Evolutionary conservation across 1,284 basidiomycete species (phyloP), one percentile per base, ranked within the genome.

Genomic region (Ganoderma lucidum): DNA sequence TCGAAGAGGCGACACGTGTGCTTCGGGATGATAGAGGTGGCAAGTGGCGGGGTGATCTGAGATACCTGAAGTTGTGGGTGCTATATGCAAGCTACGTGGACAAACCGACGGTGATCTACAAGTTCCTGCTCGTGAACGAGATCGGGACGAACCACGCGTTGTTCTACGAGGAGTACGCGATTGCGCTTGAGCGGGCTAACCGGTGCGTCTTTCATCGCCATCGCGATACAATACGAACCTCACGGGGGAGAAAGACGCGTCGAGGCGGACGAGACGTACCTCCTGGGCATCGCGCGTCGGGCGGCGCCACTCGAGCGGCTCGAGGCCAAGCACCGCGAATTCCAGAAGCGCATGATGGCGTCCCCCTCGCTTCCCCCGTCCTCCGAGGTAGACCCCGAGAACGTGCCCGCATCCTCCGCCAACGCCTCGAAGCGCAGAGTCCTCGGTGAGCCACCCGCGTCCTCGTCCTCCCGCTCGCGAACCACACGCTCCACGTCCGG

Each of bases 31-130:
- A 93, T 71, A 83, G 87, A 61, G 84, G 85, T 45, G 95, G 94
- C 65, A 84, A 83, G 69, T 89, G 87, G 86, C 81, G 79, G 69
- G 86, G 86, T 71, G 96, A 98, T 77, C 78, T 93, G 64, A 89
- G 95, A 55, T 98, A 98, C 80, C 86, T 99, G 66, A 94, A 96
- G 77, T 84, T 99, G 30, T 99, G 97, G 97, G 86, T 95, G 41
- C 87, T 96, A 65, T 98, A 98, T 79, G 92, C 94, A 23, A 90
- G 89, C 76, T 93, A 92, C 73, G 92, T 96, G 55, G 90, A 91
- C 81, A 88, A 85, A 77, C 88, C 89, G 67, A 86, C 85, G 14
- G 87, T 95, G 76, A 91, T 97, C 73, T 97, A 93, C 84, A 86
- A 90, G 74, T 98, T 95, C 80, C 83, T 98, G 75, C 86, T 98